These are phyloP conservation scores for Scheffersomyces lignicola DNA, from an alignment of 1,139 yeast genomes.

Conservation along the genomic window DNA sequence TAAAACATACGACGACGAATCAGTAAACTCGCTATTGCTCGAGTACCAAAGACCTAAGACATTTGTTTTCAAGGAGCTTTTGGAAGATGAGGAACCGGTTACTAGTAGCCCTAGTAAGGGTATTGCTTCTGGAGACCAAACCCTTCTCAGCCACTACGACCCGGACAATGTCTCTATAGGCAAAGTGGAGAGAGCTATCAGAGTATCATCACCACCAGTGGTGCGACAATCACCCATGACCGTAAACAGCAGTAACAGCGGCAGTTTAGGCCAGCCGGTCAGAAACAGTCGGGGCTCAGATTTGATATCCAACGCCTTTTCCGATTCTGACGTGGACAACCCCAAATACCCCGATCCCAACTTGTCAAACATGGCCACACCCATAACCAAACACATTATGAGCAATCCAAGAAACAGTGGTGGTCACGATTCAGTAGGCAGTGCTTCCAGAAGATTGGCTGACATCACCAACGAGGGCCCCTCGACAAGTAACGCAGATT, in stretches of 20 bases:
- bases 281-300: slow-evolving; percentile 10
- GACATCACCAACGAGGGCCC: neutral
- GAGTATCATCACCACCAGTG: slow-evolving; percentile 1
- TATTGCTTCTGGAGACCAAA: slow-evolving; percentile 4
- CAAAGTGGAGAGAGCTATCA: slow-evolving; percentile 6
- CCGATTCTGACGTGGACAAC: slow-evolving; percentile 15
- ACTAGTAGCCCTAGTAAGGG: slow-evolving; percentile 4
- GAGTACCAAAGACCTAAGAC: slow-evolving; percentile 24
- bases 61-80: slow-evolving; percentile 32
- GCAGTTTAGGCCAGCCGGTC: slow-evolving; percentile 9
- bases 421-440: slow-evolving; percentile 1
- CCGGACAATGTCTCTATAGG: slow-evolving; percentile 1
- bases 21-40: slow-evolving; percentile 33
- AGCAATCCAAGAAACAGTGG: slow-evolving; percentile 1
- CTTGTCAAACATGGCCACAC: slow-evolving; percentile 12
- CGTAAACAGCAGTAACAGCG: slow-evolving; percentile 8
- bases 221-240: slow-evolving; percentile 7
- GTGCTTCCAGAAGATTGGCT: slow-evolving; percentile 2
- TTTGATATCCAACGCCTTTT: neutral
- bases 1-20: slow-evolving; percentile 25
- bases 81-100: slow-evolving; percentile 20
- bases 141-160: neutral
- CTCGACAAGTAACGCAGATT: neutral
- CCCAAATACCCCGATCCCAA: slow-evolving; percentile 14
- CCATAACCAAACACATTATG: slow-evolving; percentile 2